A percentile compares a stretch with the other conserved stretches of the same genome.
Evolutionary conservation across 2,329 filamentous ascomycete genomes (phyloP).

Genomic region (Fusarium verticillioides): DNA sequence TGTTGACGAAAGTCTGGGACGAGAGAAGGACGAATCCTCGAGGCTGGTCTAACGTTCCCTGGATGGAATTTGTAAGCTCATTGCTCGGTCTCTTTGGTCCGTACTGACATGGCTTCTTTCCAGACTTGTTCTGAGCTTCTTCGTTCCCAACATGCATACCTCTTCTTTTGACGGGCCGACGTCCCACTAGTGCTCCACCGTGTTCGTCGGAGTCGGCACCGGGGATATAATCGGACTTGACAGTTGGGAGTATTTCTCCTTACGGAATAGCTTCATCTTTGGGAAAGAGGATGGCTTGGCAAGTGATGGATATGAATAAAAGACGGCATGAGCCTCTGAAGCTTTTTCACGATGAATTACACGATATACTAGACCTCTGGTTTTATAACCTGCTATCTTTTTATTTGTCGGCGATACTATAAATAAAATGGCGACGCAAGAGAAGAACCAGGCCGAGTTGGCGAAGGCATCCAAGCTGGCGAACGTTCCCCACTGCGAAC

Average conservation of each 20-base stretch:
- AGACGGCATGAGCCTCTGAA: neutral
- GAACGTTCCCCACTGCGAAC: slow-evolving; percentile 66
- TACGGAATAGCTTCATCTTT: slow-evolving; percentile 14
- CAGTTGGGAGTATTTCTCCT: slow-evolving; percentile 15
- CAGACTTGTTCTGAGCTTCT: slow-evolving; percentile 35
- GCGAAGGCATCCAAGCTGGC: slow-evolving; percentile 48
- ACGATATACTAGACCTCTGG: fast-evolving
- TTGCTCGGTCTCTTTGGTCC: no score
- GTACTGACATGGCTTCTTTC: no score
- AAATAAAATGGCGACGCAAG: slow-evolving; percentile 13
- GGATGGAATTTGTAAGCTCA: slow-evolving; percentile 46
- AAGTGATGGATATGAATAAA: neutral
- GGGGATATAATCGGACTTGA: neutral
- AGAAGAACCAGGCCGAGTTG: slow-evolving; percentile 23
- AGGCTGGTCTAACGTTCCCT: slow-evolving; percentile 38
- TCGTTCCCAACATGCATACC: slow-evolving; percentile 30
- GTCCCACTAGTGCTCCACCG: neutral
- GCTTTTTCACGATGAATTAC: neutral
- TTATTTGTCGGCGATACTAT: fast-evolving
- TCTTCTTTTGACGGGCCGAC: slow-evolving; percentile 28
- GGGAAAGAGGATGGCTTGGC: neutral
- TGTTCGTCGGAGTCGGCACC: slow-evolving; percentile 8
- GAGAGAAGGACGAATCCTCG: slow-evolving; percentile 26
- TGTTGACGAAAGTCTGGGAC: slow-evolving; percentile 42
- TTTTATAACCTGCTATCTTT: fast-evolving